phyloP scores from a whole-genome alignment of 106 monocot species.

The Allium sativum region DNA sequence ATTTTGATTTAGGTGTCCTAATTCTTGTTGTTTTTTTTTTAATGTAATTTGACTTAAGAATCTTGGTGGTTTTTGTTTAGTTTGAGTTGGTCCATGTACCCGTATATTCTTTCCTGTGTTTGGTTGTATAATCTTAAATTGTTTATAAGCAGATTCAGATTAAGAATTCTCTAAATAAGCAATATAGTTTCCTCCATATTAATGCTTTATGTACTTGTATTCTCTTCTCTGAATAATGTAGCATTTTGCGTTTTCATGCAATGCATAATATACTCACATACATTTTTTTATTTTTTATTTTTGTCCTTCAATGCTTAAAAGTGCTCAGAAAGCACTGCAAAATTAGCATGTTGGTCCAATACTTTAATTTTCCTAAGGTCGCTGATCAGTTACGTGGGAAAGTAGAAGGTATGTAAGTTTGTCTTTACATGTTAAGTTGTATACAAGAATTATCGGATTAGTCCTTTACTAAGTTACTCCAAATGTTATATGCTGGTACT shows the following conservation, averaged over 20 bases:
- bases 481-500: too few species aligned
- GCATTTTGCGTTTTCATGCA: not conserved
- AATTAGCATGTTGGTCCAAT: constrained; percentile 11
- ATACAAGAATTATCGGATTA: too few species aligned
- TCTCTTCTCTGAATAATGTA: not conserved
- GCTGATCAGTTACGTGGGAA: constrained; percentile 1
- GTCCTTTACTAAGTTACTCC: too few species aligned
- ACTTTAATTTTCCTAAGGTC: constrained; percentile 19
- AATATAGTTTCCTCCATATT: too few species aligned
- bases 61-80: not conserved
- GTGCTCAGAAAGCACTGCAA: constrained; percentile 18
- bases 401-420: constrained; percentile 14
- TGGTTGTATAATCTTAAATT: too few species aligned
- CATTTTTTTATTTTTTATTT: not conserved
- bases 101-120: too few species aligned
- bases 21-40: not conserved
- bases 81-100: too few species aligned
- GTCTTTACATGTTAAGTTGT: too few species aligned
- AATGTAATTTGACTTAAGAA: not conserved
- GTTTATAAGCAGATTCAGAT: too few species aligned
- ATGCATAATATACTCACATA: too few species aligned
- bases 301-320: constrained; percentile 17
- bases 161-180: too few species aligned
- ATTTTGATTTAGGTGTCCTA: too few species aligned
- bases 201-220: not conserved